A percentile compares a stretch with the other conserved stretches of the same genome.
Evolutionary conservation across 2,329 filamentous ascomycete genomes (phyloP).

Genomic region (Arthrobotrys entomopaga): DNA sequence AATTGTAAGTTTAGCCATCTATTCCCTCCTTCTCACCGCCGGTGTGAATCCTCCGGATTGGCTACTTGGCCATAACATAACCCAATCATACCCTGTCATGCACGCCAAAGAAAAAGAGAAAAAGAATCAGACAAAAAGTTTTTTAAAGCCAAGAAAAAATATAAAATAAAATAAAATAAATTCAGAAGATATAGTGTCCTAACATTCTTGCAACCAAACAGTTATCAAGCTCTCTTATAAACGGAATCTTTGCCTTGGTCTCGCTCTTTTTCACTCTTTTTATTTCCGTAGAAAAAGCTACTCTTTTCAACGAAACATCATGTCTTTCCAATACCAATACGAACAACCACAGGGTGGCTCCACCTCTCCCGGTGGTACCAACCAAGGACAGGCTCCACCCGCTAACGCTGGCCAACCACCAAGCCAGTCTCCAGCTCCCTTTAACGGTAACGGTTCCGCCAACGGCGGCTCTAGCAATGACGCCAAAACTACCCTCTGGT

Average conservation of each 20-base stretch:
- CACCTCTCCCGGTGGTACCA: constrained; percentile 58
- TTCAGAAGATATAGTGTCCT: constrained; percentile 11
- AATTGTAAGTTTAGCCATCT: constrained; percentile 52
- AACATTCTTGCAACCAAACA: constrained; percentile 8
- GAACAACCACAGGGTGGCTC: constrained; percentile 57
- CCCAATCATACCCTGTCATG: background rate
- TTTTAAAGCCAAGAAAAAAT: background rate
- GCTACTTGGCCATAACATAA: too few species aligned
- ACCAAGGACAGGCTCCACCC: constrained; percentile 57
- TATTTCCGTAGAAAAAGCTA: constrained; percentile 50
- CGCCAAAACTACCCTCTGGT: constrained; percentile 59
- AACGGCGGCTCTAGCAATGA: constrained; percentile 58
- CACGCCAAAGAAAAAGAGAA: background rate
- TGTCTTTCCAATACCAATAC: constrained; percentile 58
- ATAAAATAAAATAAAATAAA: too few species aligned
- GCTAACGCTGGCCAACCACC: constrained; percentile 51
- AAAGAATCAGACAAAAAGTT: background rate
- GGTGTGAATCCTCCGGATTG: background rate
- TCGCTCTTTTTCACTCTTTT: constrained; percentile 41
- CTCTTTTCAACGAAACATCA: constrained; percentile 45
- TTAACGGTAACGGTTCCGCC: constrained; percentile 58
- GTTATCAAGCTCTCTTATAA: constrained; percentile 37
- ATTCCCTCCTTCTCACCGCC: background rate
- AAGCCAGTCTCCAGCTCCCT: constrained; percentile 59
- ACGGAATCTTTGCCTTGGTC: constrained; percentile 40